Percentiles rank a stretch among this genome's conserved stretches.
These are phyloP conservation scores for Aspergillus alliaceus DNA, from an alignment of 2,329 filamentous ascomycete genomes.

Conservation along the genomic window DNA sequence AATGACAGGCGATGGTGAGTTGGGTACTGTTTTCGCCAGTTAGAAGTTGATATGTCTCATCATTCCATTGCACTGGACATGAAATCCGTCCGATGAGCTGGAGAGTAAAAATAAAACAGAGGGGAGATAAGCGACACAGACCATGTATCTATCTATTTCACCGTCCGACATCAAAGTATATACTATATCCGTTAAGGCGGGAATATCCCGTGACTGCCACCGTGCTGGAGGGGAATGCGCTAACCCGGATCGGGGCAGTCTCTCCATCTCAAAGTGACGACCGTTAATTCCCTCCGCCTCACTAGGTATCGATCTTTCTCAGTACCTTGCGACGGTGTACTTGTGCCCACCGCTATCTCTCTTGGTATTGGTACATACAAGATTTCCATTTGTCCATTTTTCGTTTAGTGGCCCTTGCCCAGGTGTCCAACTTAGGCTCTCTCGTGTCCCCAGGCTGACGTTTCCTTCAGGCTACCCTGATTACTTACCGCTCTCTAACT, in stretches of 20 bases:
- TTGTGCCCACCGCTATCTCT: constrained; percentile 21
- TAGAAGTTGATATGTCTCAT: constrained; percentile 11
- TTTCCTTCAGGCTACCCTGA: constrained; percentile 22
- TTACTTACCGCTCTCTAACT: constrained; percentile 5
- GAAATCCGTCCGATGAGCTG: neutral
- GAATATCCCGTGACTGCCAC: constrained; percentile 31
- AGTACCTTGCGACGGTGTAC: constrained; percentile 7
- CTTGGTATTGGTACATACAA: constrained; percentile 15
- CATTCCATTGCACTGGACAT: neutral
- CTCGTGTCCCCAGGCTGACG: constrained; percentile 18
- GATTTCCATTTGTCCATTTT: constrained; percentile 12
- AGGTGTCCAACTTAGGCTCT: constrained; percentile 4
- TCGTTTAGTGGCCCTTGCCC: neutral
- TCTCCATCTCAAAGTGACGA: constrained; percentile 21
- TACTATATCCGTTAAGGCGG: no score
- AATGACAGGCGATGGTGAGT: constrained; percentile 9
- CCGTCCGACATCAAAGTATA: no score
- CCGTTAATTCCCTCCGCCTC: constrained; percentile 20
- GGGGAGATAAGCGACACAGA: neutral
- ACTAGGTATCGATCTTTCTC: constrained; percentile 19
- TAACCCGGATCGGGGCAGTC: constrained; percentile 24
- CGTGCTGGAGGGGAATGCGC: constrained; percentile 12
- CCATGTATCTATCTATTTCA: no score
- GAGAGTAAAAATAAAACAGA: neutral
- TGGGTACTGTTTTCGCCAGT: constrained; percentile 19